phyloP scores from a whole-genome alignment of 1,139 yeast genomes.

The Cylindricascospora bacillispora region DNA sequence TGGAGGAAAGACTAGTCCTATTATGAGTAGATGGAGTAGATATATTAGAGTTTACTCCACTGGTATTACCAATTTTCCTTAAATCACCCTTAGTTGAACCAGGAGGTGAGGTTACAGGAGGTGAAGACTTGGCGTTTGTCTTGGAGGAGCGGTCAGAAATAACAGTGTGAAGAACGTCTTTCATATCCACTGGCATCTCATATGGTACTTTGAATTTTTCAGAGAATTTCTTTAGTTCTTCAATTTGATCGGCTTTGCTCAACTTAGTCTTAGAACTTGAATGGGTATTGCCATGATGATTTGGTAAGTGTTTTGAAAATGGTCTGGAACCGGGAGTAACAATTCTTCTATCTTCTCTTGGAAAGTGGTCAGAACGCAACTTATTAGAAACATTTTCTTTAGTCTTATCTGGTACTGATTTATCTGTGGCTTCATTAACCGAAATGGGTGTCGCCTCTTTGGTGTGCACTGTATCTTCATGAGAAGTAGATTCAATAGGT shows the following conservation, averaged over 20 bases:
- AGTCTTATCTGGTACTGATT: constrained; percentile 22
- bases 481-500: neutral
- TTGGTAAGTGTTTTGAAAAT: constrained; percentile 4
- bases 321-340: constrained; percentile 5
- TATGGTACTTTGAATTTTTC: constrained; percentile 71
- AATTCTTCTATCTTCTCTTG: constrained; percentile 6
- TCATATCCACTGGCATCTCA: constrained; percentile 60
- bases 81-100: constrained; percentile 5
- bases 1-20: constrained; percentile 14
- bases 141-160: constrained; percentile 8
- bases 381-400: constrained; percentile 1
- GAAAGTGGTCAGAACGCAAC: neutral
- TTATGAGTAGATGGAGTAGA: constrained; percentile 15
- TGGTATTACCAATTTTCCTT: constrained; percentile 1
- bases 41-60: constrained; percentile 2
- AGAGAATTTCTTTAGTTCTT: constrained; percentile 72
- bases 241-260: constrained; percentile 50
- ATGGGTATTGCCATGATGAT: constrained; percentile 3
- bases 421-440: constrained; percentile 10
- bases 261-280: constrained; percentile 4
- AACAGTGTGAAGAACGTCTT: constrained; percentile 37
- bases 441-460: constrained; percentile 8
- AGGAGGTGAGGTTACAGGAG: constrained; percentile 6
- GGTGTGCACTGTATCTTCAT: constrained; percentile 3
- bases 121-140: constrained; percentile 11